Evolutionary conservation across 805 yeast species (phyloP).

Genomic region (Hyphopichia homilentoma): DNA sequence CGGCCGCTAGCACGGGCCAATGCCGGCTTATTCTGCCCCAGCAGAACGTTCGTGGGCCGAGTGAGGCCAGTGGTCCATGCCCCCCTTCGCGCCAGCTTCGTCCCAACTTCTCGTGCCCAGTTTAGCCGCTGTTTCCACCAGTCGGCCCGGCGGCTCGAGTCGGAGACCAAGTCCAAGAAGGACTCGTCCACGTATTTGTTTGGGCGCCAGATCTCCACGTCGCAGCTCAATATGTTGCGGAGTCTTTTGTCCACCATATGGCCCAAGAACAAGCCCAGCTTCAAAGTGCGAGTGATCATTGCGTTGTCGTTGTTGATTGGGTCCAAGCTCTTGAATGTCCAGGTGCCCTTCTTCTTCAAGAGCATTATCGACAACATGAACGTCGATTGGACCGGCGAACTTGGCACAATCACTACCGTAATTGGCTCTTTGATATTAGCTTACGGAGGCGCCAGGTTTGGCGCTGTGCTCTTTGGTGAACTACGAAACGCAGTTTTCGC

Average conservation of each 20-base stretch:
- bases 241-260: slow-evolving; percentile 70
- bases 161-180: slow-evolving; percentile 7
- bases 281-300: slow-evolving; percentile 67
- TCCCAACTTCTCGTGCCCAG: too few relatives aligned
- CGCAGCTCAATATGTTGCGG: slow-evolving; percentile 54
- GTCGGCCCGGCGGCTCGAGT: too few relatives aligned
- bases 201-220: slow-evolving; percentile 28
- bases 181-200: slow-evolving; percentile 15
- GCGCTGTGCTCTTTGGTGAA: slow-evolving; percentile 93
- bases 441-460: slow-evolving; percentile 91
- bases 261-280: slow-evolving; percentile 70
- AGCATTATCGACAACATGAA: slow-evolving; percentile 89
- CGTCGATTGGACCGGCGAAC: slow-evolving; percentile 65
- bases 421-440: slow-evolving; percentile 70
- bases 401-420: slow-evolving; percentile 63
- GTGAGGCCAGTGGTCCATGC: too few relatives aligned
- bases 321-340: slow-evolving; percentile 85
- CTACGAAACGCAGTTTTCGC: slow-evolving; percentile 94
- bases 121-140: too few relatives aligned
- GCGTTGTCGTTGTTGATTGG: slow-evolving; percentile 73
- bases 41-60: too few relatives aligned
- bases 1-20: too few relatives aligned
- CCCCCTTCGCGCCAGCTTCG: too few relatives aligned
- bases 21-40: too few relatives aligned
- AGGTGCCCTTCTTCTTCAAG: slow-evolving; percentile 92